Percentiles rank a stretch among this genome's conserved stretches.
Conservation (phyloP, 1,284 basidiomycete species). For the Malassezia arunalokei region DNA sequence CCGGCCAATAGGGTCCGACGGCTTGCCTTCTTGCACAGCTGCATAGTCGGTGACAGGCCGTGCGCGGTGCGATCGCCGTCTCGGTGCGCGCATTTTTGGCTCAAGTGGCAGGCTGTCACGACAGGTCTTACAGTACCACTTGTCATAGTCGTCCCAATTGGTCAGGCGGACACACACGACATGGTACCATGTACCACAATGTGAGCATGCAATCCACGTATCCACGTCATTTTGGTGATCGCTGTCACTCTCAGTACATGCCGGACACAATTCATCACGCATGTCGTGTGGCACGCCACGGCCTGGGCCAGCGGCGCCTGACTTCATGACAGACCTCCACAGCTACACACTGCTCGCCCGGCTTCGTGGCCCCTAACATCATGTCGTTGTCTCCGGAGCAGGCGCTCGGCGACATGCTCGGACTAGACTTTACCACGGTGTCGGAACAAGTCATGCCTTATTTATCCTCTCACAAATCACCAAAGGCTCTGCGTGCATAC, state of each 20-base stretch:
- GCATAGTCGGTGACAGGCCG: slow-evolving; percentile 29
- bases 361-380: neutral
- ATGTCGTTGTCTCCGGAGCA: neutral
- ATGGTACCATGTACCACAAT: slow-evolving; percentile 33
- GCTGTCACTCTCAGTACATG: neutral
- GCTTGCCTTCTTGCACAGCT: slow-evolving; percentile 31
- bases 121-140: slow-evolving; percentile 31
- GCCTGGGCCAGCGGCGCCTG: neutral
- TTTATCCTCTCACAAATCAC: slow-evolving; percentile 5
- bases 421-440: slow-evolving; percentile 11
- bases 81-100: slow-evolving; percentile 18
- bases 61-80: slow-evolving; percentile 20
- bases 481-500: slow-evolving; percentile 6
- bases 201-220: slow-evolving; percentile 29
- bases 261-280: slow-evolving; percentile 1
- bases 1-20: slow-evolving; percentile 27
- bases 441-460: slow-evolving; percentile 6
- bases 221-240: neutral
- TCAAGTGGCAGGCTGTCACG: slow-evolving; percentile 10
- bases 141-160: slow-evolving; percentile 24
- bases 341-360: neutral
- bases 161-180: slow-evolving; percentile 24
- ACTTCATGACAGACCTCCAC: neutral
- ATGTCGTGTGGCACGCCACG: neutral
- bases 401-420: slow-evolving; percentile 6